Percentiles rank a stretch among this genome's conserved stretches.
These are phyloP conservation scores for Isochrysis galbana DNA, from an alignment of 78 protist species.

Conservation along the genomic window DNA sequence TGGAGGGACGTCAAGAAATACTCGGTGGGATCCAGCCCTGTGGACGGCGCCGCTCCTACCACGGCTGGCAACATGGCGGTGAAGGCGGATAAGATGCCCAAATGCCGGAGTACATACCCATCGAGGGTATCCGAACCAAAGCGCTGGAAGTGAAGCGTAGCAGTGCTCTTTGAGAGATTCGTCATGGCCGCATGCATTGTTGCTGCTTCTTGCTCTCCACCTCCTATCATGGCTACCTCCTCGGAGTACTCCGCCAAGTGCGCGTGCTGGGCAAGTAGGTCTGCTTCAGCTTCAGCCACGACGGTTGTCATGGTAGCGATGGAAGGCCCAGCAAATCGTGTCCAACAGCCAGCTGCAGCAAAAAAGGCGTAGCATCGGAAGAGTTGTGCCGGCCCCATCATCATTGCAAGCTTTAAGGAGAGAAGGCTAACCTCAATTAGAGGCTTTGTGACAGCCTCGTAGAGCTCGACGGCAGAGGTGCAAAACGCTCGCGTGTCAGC, in stretches of 20 bases:
- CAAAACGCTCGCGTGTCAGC: neutral
- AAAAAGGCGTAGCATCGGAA: neutral
- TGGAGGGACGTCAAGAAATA: slow-evolving; percentile 10
- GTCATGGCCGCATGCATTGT: neutral
- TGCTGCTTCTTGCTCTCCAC: neutral
- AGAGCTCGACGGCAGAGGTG: neutral
- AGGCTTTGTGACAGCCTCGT: neutral
- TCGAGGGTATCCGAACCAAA: neutral
- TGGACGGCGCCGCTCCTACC: neutral
- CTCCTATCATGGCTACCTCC: neutral
- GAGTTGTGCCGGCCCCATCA: neutral
- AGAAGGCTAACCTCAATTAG: neutral
- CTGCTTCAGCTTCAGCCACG: neutral
- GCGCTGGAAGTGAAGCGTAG: neutral
- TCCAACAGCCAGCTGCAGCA: neutral
- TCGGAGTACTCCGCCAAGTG: neutral
- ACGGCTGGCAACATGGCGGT: slow-evolving; percentile 19
- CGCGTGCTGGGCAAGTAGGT: neutral
- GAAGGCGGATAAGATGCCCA: slow-evolving; percentile 33
- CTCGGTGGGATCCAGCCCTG: neutral
- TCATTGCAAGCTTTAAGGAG: neutral
- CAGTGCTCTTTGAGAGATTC: neutral
- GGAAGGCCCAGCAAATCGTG: neutral
- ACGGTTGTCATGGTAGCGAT: neutral
- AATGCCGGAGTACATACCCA: neutral